Evolutionary conservation across 73 alveolate species (phyloP).

Genomic region (Paramecium bursaria): DNA sequence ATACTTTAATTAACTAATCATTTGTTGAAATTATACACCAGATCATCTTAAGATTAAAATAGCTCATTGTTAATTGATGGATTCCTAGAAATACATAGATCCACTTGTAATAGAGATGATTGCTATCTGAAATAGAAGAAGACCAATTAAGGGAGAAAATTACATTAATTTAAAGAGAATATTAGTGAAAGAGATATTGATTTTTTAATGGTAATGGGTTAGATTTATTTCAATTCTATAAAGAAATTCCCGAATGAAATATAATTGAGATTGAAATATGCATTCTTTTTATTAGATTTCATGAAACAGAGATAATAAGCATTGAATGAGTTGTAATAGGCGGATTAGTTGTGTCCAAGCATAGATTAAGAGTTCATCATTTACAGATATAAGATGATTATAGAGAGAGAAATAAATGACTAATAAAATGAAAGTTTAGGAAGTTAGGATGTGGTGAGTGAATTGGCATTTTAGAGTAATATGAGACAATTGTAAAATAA

Average conservation of each 20-base stretch:
- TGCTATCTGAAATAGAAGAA: slow-evolving; percentile 58
- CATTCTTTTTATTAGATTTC: slow-evolving; percentile 59
- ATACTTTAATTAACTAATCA: slow-evolving; percentile 23
- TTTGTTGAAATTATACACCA: neutral
- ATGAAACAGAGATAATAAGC: slow-evolving; percentile 61
- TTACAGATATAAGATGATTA: slow-evolving; percentile 60
- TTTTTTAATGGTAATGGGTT: slow-evolving; percentile 13
- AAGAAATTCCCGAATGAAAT: slow-evolving; percentile 37
- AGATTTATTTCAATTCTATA: slow-evolving; percentile 15
- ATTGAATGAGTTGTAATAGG: slow-evolving; percentile 59
- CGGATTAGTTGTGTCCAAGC: slow-evolving; percentile 57
- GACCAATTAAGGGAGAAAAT: slow-evolving; percentile 36
- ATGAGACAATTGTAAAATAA: slow-evolving; percentile 69
- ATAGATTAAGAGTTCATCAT: slow-evolving; percentile 64
- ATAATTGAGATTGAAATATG: slow-evolving; percentile 51
- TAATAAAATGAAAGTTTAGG: slow-evolving; percentile 60
- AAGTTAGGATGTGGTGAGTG: slow-evolving; percentile 63
- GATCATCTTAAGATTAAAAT: neutral
- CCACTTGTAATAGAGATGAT: slow-evolving; percentile 64
- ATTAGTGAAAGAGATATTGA: slow-evolving; percentile 46
- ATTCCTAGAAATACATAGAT: slow-evolving; percentile 59
- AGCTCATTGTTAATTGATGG: slow-evolving; percentile 65
- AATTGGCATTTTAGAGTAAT: slow-evolving; percentile 65
- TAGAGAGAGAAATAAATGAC: slow-evolving; percentile 65
- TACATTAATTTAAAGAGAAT: slow-evolving; percentile 5